Base-by-base conservation (phyloP, 2,329 filamentous ascomycete species). In the Penicillium sp. region DNA sequence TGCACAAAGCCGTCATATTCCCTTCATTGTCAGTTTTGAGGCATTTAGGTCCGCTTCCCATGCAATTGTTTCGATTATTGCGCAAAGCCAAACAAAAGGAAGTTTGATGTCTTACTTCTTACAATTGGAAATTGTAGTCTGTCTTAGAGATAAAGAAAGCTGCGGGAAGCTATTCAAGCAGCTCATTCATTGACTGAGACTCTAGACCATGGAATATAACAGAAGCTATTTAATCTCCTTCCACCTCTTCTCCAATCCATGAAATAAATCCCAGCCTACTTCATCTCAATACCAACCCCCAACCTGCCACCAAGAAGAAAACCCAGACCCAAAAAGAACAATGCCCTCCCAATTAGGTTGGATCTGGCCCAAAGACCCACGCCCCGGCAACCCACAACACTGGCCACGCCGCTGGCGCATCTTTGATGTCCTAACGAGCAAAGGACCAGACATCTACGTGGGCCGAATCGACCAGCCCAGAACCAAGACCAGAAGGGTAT, bases 371-470 rank as follows among this genome's bases (percentile, higher is more conserved):
- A 75, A 74, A 70, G 72, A 74, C 50, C 73, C 71, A n/a, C 63
- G 64, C 9, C 73, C 69, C 3, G 69, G 70, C 42, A 73, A 74
- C 21, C 67, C 70, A 23, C 35, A 59, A 10, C 63, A 59, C 58
- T 74, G 72, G 73, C 64, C 67, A 10, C 62, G 62, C 10, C 60
- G 64, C 50, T 67, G 66, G 67, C 72, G 71, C 6, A 54, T 78
- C 21, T 66, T 67, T 21, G 74, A 80, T 47, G 65, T 78, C 52
- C 42, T 78, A 17, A 71, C 61, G 8, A 72, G 71, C 37, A 74
- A 70, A 55, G 77, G 77, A 1, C 76, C 77, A 13, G 77, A 79
- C 63, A 74, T 79, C 6, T 78, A 74, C 37, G 65, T 79, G n/a
- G 72, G 69, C 8, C 60, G 50, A 15, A 65, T 73, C 43, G 51